Conservation (phyloP, 169 alveolate species). For the Plasmodium berghei region DNA sequence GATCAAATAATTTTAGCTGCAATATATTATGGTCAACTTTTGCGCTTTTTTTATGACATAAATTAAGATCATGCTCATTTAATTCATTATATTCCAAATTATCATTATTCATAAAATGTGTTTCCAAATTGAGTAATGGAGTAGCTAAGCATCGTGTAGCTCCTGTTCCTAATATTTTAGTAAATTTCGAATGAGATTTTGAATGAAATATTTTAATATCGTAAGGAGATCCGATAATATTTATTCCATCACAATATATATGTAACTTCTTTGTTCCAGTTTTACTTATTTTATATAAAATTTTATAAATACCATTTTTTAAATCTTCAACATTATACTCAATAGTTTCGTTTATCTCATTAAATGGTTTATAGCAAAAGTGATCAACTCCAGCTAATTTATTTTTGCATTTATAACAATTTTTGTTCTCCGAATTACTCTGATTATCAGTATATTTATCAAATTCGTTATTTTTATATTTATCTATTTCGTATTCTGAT, state of each 20-base stretch:
- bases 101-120: conserved; percentile 1
- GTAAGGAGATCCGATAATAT: conserved; percentile 65
- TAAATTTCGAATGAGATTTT: conserved; percentile 26
- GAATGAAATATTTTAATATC: conserved; percentile 29
- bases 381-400: background rate
- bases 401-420: conserved; percentile 9
- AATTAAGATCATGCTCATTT: background rate
- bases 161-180: conserved; percentile 55
- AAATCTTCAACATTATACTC: conserved; percentile 63
- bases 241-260: conserved; percentile 72
- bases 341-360: conserved; percentile 36
- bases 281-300: conserved; percentile 36
- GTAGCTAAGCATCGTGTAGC: conserved; percentile 71
- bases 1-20: too few relatives aligned
- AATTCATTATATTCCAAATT: background rate
- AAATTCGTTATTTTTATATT: background rate
- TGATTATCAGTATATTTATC: background rate
- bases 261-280: conserved; percentile 38
- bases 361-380: conserved; percentile 25
- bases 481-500: conserved; percentile 26
- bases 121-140: conserved; percentile 23
- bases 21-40: too few relatives aligned
- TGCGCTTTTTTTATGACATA: too few relatives aligned
- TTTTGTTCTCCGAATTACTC: background rate
- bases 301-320: conserved; percentile 47